Base-by-base conservation (phyloP, 495 filamentous ascomycete genomes). In the Collariella sp. region DNA sequence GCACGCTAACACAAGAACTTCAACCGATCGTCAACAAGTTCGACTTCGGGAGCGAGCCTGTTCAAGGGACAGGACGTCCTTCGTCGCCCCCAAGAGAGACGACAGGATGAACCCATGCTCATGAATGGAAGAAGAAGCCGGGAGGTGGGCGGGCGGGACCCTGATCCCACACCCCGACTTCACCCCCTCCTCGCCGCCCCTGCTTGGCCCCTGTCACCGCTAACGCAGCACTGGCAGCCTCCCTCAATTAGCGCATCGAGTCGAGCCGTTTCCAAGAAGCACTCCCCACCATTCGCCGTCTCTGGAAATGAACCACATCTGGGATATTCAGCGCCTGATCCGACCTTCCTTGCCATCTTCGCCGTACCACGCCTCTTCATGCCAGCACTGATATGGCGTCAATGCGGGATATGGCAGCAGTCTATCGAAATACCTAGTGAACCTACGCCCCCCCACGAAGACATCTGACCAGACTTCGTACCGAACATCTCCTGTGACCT, bases 251-350 rank as follows among this genome's bases (percentile, higher is more conserved):
- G 48, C 38, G 48, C 16, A 33, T 41, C 24, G n/a, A 16, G 36
- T 39, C 22, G 46, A 49, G 7, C 46, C 46, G 15, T n/a, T 31
- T 34, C 31, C 31, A n/a, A n/a, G 31, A 36, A 18, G 19, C 46
- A 13, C 38, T 31, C 38, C 48, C 48, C 38, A 41, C 46, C 33
- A 38, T 48, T 19, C 31, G n/a, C n/a, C 23, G 34, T 36, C 22
- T 15, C 22, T 40, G 47, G 36, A 50, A 50, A 50, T 41, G 47
- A 50, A 34, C 31, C 31, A 50, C 24, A 19, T 19, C 38, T 33
- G 40, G 36, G 36, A 20, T 15, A 15, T 31, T 5, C 33, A 18
- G 44, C 29, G 15, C 44, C 44, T 46, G 44, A 34, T 34, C 18
- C 11, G 33, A 34, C 4, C 20, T 7, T 20, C 16, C 23, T 22